Evolutionary conservation across 352 stramenopile species (phyloP), one percentile per base, ranked within the genome.

Genomic region (Pythium plurisporium): DNA sequence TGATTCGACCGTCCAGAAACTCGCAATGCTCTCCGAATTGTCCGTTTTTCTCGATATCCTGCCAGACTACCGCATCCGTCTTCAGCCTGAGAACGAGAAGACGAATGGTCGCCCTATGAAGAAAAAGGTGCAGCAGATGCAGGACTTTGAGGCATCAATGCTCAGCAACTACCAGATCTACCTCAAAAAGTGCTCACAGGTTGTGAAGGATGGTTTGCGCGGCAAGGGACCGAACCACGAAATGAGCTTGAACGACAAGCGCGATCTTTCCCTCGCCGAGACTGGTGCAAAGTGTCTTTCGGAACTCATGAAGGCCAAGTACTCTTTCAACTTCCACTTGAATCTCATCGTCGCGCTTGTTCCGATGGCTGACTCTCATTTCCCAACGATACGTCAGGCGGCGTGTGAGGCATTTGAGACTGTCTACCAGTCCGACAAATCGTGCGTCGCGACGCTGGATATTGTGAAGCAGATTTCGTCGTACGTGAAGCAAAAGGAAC

Each of bases 11-110:
- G 74, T 96, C 42, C 75, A 82, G 58, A 89, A 91, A 48, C 76
- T 98, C 8, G 94, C 82, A 20, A 72, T 98, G 62, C 73, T 98
- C 42, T 98, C 92, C 8, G 72, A 97, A 44, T 67, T 98, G 15
- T 95, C 95, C 1, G 90, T 99, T 29, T 98, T 98, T 53, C 75
- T 97, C 37, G 96, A 99, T 52, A 96, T 99, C 29, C 48, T 98
- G 29, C 96, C 96, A 0, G 82, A 91, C 55, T 98, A 99, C 74
- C 85, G 95, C 48, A 98, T 99, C 47, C 90, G 94, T 55, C 59
- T 89, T 22, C 79, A 91, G 29, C 95, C 79, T 1, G 73, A 90
- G 45, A 59, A 62, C 3, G 93, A 98, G 60, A 80, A 87, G 60
- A 60, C 42, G 0, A 76, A 87, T 22, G 87, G 87, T 30, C 79